These are phyloP conservation scores for Castanea mollissima DNA, from an alignment of 306 rosid species.

Conservation along the genomic window DNA sequence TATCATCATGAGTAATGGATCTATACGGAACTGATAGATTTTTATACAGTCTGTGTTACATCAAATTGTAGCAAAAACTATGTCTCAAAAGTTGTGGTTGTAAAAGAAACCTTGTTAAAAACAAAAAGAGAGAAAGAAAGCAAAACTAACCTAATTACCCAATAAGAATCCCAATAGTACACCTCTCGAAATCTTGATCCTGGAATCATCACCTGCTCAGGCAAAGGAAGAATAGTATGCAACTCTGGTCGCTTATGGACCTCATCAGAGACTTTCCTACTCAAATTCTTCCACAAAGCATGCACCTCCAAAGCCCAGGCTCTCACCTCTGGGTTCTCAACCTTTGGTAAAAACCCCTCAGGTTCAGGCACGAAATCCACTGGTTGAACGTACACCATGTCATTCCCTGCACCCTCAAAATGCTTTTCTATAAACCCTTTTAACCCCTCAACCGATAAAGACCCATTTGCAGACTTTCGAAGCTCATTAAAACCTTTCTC, in stretches of 20 bases:
- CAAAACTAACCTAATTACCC: constrained; percentile 67
- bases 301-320: constrained; percentile 80
- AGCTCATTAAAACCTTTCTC: constrained; percentile 51
- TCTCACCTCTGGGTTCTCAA: constrained; percentile 55
- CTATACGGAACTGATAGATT: no score
- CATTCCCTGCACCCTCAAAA: constrained; percentile 64
- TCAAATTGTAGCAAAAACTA: no score
- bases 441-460: constrained; percentile 34
- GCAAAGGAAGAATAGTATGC: constrained; percentile 76
- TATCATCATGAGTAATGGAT: no score
- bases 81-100: no score
- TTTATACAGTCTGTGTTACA: no score
- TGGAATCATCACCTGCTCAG: constrained; percentile 46
- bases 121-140: neutral
- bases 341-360: constrained; percentile 58
- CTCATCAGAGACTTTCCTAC: constrained; percentile 41
- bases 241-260: constrained; percentile 44
- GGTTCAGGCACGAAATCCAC: constrained; percentile 62
- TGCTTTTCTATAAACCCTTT: constrained; percentile 29
- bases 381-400: constrained; percentile 54
- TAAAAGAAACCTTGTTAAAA: neutral
- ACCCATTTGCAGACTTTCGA: constrained; percentile 27
- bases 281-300: constrained; percentile 71
- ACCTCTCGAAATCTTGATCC: constrained; percentile 86
- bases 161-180: constrained; percentile 96